These are phyloP conservation scores for Colletotrichum tanaceti DNA, from an alignment of 2,329 filamentous ascomycete species.

Conservation along the genomic window DNA sequence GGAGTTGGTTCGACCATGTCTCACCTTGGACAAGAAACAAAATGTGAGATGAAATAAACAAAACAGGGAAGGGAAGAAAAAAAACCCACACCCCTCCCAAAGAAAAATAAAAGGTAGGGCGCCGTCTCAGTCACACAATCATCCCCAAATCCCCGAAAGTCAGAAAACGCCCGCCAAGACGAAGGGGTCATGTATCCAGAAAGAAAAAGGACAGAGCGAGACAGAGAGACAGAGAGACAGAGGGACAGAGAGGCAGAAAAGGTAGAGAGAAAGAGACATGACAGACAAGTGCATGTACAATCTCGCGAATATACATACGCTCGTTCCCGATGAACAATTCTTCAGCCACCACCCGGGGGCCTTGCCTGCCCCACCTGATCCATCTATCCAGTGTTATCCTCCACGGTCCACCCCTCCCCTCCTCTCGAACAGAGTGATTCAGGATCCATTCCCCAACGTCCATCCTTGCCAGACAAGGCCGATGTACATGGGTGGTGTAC, in stretches of 20 bases:
- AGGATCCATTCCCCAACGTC: slow-evolving; percentile 29
- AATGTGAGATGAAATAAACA: slow-evolving; percentile 6
- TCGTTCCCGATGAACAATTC: slow-evolving; percentile 39
- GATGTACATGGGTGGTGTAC: neutral
- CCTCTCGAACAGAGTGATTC: slow-evolving; percentile 28
- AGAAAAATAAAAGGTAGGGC: neutral
- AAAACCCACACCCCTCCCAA: neutral
- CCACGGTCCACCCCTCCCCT: no score
- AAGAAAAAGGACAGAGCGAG: slow-evolving; percentile 4
- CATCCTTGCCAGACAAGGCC: slow-evolving; percentile 34
- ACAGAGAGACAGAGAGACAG: neutral
- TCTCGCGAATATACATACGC: slow-evolving; percentile 18
- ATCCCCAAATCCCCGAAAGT: neutral
- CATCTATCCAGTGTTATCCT: neutral
- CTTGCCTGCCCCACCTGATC: slow-evolving; percentile 31
- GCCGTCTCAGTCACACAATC: neutral
- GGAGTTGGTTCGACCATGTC: slow-evolving; percentile 30
- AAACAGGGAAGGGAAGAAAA: neutral
- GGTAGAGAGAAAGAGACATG: no score
- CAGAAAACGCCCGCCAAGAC: slow-evolving; percentile 7
- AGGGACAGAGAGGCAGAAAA: neutral
- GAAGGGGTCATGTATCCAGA: slow-evolving; percentile 11
- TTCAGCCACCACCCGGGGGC: slow-evolving; percentile 36
- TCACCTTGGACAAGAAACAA: slow-evolving; percentile 24
- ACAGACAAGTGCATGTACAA: slow-evolving; percentile 21